phyloP scores from a whole-genome alignment of 257 asterid species.

The Gentiana dahurica region DNA sequence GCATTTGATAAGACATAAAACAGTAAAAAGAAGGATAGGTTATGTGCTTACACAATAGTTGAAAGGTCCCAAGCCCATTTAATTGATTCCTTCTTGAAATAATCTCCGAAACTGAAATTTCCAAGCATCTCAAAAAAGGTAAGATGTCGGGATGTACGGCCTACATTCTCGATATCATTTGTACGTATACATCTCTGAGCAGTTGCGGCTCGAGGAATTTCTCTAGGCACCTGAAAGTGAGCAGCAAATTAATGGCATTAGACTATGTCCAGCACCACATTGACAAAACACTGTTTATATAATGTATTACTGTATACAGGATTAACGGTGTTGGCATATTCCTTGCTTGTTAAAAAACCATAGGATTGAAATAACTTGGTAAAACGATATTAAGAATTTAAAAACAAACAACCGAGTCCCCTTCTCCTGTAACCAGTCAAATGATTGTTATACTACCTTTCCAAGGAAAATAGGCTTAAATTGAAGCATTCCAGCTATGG shows the following conservation, averaged over 20 bases:
- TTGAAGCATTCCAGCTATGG: slow-evolving; percentile 98
- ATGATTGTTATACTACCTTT: slow-evolving; percentile 35
- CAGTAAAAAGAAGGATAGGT: not conserved
- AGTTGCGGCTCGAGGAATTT: slow-evolving; percentile 82
- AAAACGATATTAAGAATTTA: not conserved
- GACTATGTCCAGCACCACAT: not conserved
- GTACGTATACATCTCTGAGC: slow-evolving; percentile 94
- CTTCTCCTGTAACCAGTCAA: not conserved
- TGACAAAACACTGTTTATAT: not conserved
- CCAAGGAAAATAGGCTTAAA: slow-evolving; percentile 97
- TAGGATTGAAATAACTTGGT: not conserved
- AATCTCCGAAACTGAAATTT: slow-evolving; percentile 95
- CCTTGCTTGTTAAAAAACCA: no score
- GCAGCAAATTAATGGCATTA: slow-evolving; percentile 6
- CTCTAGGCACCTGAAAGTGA: slow-evolving; percentile 64
- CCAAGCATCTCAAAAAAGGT: slow-evolving; percentile 99
- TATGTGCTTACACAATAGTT: slow-evolving; percentile 52
- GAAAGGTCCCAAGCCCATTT: slow-evolving; percentile 99
- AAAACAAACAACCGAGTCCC: not conserved
- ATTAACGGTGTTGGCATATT: no score
- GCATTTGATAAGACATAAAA: not conserved
- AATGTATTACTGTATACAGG: no score
- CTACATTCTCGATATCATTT: slow-evolving; percentile 88
- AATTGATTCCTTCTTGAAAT: slow-evolving; percentile 83
- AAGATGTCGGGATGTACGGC: slow-evolving; percentile 85